Base-by-base conservation (phyloP, 1,139 yeast genomes). In the Nakaseomyces nivariensis region DNA sequence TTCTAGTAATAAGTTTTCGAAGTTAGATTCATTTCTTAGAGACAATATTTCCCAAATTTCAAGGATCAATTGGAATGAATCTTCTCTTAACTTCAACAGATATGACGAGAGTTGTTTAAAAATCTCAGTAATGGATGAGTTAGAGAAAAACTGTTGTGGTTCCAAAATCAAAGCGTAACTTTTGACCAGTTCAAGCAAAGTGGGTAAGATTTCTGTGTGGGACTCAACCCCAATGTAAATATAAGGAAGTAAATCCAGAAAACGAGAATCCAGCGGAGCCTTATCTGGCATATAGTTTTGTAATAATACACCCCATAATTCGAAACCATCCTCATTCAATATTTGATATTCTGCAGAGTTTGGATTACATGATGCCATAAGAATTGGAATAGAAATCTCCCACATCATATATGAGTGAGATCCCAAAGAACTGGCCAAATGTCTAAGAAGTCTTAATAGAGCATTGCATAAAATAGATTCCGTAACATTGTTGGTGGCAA, bases 291-390 rank as follows among this genome's bases (percentile, higher is more conserved):
- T 62, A 50, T 60, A 67, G 43, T 82, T 81, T 53, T 81, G 85
- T 48, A 90, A 66, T 4, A 88, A 63, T 0, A 84, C 75, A 38
- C 78, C 71, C 97, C 97, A 90, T 48, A 92, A 70, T 48, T 87
- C 95, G 60, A 80, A 80, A 0, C 95, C 97, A 66, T 92, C 98
- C 61, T 92, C 97, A 31, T 85, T 74, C 9, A 92, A 66, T 48
- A 86, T 72, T 2, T 82, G 72, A 56, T 82, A 82, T 50, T 74
- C 72, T 34, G 79, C 81, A 1, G 89, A 77, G 4, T 69, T 60
- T 7, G 81, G 81, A 55, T 88, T 82, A 56, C 95, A 82, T 41
- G 83, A 77, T 4, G 72, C 69, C 17, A 72, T 70, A 34, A 90
- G 73, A 50, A 87, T 72, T 1, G 95, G 94, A 13, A 86, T 58